A percentile compares a stretch with the other conserved stretches of the same genome.
Conservation (phyloP, 2,329 filamentous ascomycete species). For the Lithohypha guttulata region DNA sequence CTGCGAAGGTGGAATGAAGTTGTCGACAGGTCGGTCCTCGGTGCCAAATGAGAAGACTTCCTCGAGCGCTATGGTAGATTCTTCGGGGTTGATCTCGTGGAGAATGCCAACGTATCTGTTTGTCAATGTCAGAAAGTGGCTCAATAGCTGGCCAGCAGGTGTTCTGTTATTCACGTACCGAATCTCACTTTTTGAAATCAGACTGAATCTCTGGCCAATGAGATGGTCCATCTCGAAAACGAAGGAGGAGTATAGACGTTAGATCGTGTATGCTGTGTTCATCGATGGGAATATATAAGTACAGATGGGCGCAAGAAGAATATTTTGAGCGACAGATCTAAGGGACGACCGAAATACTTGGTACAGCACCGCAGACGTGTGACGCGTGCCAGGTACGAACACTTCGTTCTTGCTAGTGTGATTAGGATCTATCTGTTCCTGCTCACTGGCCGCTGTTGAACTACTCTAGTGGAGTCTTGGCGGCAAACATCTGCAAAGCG, state of each 20-base stretch:
- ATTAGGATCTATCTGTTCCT: too few species aligned
- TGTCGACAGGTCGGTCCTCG: constrained; percentile 71
- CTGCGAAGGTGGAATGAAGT: constrained; percentile 74
- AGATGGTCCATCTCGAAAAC: constrained; percentile 36
- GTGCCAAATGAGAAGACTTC: constrained; percentile 92
- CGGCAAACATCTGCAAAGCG: too few species aligned
- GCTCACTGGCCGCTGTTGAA: too few species aligned
- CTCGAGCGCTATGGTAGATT: constrained; percentile 91
- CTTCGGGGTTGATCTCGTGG: constrained; percentile 95
- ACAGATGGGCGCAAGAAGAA: too few species aligned
- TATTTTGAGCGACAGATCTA: too few species aligned
- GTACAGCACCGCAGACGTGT: too few species aligned
- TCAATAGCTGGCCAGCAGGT: neutral
- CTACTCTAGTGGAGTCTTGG: too few species aligned
- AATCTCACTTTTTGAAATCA: constrained; percentile 96
- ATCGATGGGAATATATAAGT: too few species aligned
- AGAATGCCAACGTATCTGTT: constrained; percentile 85
- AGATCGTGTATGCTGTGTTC: constrained; percentile 16
- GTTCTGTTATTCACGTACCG: constrained; percentile 46
- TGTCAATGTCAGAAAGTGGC: constrained; percentile 22
- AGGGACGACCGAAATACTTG: too few species aligned
- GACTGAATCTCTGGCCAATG: constrained; percentile 70
- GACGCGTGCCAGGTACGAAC: too few species aligned
- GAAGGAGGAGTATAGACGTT: constrained; percentile 20
- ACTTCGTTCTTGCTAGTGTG: too few species aligned